These are phyloP conservation scores for Myxozyma geophila DNA, from an alignment of 805 yeast species.

Conservation along the genomic window DNA sequence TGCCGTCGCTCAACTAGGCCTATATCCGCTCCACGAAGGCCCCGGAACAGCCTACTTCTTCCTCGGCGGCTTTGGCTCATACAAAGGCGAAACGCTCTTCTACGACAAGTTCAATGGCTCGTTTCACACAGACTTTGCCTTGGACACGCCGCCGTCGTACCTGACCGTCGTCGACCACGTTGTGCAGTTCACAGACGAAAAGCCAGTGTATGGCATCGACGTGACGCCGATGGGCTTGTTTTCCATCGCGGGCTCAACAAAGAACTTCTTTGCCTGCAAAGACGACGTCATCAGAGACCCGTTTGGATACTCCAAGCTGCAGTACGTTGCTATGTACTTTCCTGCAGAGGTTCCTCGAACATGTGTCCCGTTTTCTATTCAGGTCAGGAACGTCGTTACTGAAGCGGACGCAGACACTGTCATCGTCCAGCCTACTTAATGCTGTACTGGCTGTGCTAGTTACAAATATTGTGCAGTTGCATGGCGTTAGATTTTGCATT, in stretches of 20 bases:
- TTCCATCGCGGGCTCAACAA: conserved; percentile 8
- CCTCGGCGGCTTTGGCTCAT: conserved; percentile 1
- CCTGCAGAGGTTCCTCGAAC: conserved; percentile 8
- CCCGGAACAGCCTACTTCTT: conserved; percentile 8
- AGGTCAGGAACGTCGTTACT: not conserved
- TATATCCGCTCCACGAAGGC: conserved; percentile 13
- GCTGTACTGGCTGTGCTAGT: not conserved
- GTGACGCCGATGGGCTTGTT: conserved; percentile 9
- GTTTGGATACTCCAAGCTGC: conserved; percentile 4
- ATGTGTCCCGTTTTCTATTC: conserved; percentile 8
- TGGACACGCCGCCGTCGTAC: not conserved
- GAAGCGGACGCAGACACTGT: too few species aligned
- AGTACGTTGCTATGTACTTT: conserved; percentile 11
- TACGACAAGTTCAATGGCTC: conserved; percentile 7
- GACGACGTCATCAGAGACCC: conserved; percentile 11
- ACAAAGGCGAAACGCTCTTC: conserved; percentile 6
- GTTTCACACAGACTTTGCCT: conserved; percentile 8
- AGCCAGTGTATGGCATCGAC: not conserved
- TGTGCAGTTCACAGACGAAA: conserved; percentile 1
- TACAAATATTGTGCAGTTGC: not conserved
- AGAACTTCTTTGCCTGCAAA: conserved; percentile 10
- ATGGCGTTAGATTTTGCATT: not conserved
- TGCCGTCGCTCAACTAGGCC: not conserved
- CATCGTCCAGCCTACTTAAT: too few species aligned
- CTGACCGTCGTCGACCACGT: conserved; percentile 12